These are phyloP conservation scores for Metrosideros polymorpha DNA, from an alignment of 441 rosid genomes.

Conservation along the genomic window DNA sequence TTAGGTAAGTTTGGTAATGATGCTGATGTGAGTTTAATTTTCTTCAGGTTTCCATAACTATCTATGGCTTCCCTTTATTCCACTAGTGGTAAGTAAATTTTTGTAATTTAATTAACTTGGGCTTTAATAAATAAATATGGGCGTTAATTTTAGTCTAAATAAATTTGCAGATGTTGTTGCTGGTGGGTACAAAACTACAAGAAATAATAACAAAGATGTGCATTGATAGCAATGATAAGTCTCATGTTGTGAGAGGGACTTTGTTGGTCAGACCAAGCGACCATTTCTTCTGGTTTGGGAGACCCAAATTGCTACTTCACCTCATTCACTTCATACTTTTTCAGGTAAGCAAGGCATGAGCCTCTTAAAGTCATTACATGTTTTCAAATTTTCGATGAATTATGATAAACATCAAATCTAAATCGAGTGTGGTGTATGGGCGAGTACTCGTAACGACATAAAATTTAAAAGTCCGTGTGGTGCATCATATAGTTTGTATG, in stretches of 20 bases:
- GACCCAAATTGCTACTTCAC: conserved; percentile 54
- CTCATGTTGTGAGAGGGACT: conserved; percentile 52
- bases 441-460: not conserved
- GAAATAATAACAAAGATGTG: conserved; percentile 60
- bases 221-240: conserved; percentile 44
- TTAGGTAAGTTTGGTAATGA: not conserved
- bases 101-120: not conserved
- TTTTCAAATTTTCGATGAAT: not conserved
- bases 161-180: conserved; percentile 35
- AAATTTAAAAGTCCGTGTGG: not conserved
- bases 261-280: conserved; percentile 66
- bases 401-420: not conserved
- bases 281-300: conserved; percentile 54
- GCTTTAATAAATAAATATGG: not conserved
- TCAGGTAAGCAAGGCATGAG: conserved; percentile 34
- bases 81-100: conserved; percentile 33
- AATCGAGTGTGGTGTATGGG: not conserved
- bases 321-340: conserved; percentile 54
- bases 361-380: not conserved
- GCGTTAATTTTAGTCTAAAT: not conserved
- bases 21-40: not conserved
- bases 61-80: conserved; percentile 54
- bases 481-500: not conserved
- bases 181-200: conserved; percentile 67
- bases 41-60: conserved; percentile 35